Conservation (phyloP, 768 basidiomycete genomes). For the Dacryopinax spathularia region DNA sequence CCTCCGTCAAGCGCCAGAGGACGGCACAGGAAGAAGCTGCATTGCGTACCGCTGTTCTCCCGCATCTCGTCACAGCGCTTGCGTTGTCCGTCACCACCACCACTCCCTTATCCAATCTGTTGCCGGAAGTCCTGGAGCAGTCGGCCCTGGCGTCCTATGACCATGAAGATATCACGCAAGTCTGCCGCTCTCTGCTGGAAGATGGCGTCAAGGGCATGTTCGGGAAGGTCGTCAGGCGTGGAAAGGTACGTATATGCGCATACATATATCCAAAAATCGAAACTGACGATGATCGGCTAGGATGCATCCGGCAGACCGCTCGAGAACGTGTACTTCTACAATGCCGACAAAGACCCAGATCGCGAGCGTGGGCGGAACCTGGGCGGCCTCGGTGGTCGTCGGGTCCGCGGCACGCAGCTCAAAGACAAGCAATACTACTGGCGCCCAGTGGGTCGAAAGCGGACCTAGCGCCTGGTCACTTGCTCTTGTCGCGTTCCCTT, state of each 20-base stretch:
- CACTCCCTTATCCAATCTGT: neutral
- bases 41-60: neutral
- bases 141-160: neutral
- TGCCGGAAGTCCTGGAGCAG: conserved; percentile 1
- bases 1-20: neutral
- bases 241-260: neutral
- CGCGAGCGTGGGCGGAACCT: neutral
- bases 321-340: neutral
- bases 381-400: neutral
- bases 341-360: neutral
- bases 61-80: neutral
- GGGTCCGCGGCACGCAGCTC: neutral
- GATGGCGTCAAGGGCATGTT: neutral
- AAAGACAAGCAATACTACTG: conserved; percentile 1
- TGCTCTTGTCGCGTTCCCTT: too few relatives aligned
- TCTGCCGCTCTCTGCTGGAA: neutral
- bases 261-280: neutral
- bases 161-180: neutral
- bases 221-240: neutral
- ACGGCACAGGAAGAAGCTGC: neutral
- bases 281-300: neutral
- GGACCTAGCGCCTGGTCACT: too few relatives aligned
- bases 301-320: neutral
- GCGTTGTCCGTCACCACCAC: neutral
- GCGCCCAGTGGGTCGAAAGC: neutral